Base-by-base conservation (phyloP, 1,284 basidiomycete species). In the Wolfiporia cocos region DNA sequence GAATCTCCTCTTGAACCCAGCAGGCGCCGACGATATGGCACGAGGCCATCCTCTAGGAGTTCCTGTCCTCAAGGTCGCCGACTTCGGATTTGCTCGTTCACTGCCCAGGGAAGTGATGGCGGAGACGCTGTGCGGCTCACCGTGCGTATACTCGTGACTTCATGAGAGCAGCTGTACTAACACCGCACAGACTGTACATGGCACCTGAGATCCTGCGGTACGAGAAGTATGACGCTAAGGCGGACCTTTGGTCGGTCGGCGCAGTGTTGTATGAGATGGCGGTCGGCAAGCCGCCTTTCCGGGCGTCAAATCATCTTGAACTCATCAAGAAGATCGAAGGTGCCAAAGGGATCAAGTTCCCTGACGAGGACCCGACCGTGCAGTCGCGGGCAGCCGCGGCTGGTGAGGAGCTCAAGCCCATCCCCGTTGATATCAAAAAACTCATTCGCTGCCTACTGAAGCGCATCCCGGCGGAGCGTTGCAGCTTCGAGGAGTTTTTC, bases 141-240 rank as follows among this genome's bases (percentile, higher is more conserved):
- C 96, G 82, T 92, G 58, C 64, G 88, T 75, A 2, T 48, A 18
- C 11, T 28, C 14, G 20, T 31, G 12, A 6, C 3, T 22, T 21
- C n/a, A 5, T 28, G 9, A 9, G 5, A 28, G 17, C 15, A 5
- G 32, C 12, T 29, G 21, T 23, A 14, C 31, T 9, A 4, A 17
- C 9, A 11, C 48, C 31, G 15, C 12, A 5, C 52, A 91, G 88
- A 35, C 68, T 99, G 23, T 99, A 99, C 67, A 99, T 99, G 95
- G 95, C 96, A 0, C 95, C 95, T 0, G 95, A 99, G 66, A 99
- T 99, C 50, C 69, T 99, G 15, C 81, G 91, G 17, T 97, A 97
- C 62, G 89, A 99, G 67, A 96, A 95, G 64, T 98, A 99, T 64
- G 93, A 97, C 61, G 93, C 93, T 19, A 97, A 94, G 61, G 95